Evolutionary conservation across 441 rosid species (phyloP), one percentile per base, ranked within the genome.

Genomic region (Aquilaria agallochum): DNA sequence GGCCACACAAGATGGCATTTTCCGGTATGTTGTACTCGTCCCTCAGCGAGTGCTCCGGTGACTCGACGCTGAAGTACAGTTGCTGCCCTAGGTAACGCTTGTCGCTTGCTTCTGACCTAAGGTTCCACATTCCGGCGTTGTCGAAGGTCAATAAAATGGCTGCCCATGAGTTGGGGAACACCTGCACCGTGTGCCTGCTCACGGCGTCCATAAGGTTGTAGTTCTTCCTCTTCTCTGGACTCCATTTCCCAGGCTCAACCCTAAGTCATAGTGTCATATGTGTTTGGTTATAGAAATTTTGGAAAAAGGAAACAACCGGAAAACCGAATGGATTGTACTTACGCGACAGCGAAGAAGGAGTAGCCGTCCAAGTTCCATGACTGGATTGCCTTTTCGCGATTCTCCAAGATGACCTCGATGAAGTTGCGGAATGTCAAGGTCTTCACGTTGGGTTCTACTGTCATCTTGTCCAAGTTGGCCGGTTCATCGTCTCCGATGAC

Each of bases 101-200:
- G 64, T 84, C 91, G 80, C 78, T 69, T 40, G 69, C 66, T 68
- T 89, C 90, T 0, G 96, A 87, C 63, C 94, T 80, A 31, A 89
- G 36, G 74, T 85, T 89, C 96, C 96, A 89, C 96, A 89, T 89
- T 47, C 96, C 96, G 2, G 85, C 81, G 5, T 89, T 89, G 79
- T 89, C 96, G 53, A 89, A 83, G 8, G 96, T 82, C 65, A 89
- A 50, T 5, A 87, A 32, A 53, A 87, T 80, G 4, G 96, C 94
- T 1, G 96, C 82, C 96, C 96, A 87, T 0, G 88, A 85, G 14
- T 89, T 77, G 0, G 94, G 96, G 80, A 62, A 89, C 6, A 89
- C 96, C 66, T 87, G 96, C 31, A 89, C 56, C 0, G 96, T 89
- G 65, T 85, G 86, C 66, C 96, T 75, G 87, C 96, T 89, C 15